These are phyloP conservation scores for Omphalotus olearius DNA, from an alignment of 1,284 basidiomycete species.

Conservation along the genomic window DNA sequence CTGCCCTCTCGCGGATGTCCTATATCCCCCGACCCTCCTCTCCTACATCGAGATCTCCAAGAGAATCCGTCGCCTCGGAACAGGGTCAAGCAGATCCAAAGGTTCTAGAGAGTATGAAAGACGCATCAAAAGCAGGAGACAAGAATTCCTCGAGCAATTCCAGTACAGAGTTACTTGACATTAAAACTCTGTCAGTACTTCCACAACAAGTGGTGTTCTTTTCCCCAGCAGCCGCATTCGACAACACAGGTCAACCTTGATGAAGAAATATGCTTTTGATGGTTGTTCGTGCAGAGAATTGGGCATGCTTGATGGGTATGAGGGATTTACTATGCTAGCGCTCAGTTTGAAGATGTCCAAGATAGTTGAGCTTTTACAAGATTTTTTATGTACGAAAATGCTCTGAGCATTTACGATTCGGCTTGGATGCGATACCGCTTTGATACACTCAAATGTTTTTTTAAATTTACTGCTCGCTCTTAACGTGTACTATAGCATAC, in stretches of 20 bases:
- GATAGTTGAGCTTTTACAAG: too few relatives aligned
- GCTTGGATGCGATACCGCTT: too few relatives aligned
- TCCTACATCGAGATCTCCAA: background rate
- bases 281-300: too few relatives aligned
- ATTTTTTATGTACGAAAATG: too few relatives aligned
- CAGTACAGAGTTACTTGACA: background rate
- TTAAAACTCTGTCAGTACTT: background rate
- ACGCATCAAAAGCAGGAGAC: background rate
- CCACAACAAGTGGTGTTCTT: background rate
- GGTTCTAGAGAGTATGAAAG: background rate
- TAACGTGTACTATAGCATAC: too few relatives aligned
- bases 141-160: background rate
- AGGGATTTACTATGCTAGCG: too few relatives aligned
- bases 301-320: too few relatives aligned
- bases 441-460: too few relatives aligned
- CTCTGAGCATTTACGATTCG: too few relatives aligned
- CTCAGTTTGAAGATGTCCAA: too few relatives aligned
- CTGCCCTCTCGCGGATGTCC: background rate
- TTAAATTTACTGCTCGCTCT: too few relatives aligned
- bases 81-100: background rate
- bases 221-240: background rate
- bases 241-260: background rate
- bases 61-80: background rate
- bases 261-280: too few relatives aligned
- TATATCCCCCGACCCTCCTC: background rate